Percentiles rank a stretch among this genome's conserved stretches.
These are phyloP conservation scores for Coniosporium uncinatum DNA, from an alignment of 2,329 filamentous ascomycete genomes.

Conservation along the genomic window DNA sequence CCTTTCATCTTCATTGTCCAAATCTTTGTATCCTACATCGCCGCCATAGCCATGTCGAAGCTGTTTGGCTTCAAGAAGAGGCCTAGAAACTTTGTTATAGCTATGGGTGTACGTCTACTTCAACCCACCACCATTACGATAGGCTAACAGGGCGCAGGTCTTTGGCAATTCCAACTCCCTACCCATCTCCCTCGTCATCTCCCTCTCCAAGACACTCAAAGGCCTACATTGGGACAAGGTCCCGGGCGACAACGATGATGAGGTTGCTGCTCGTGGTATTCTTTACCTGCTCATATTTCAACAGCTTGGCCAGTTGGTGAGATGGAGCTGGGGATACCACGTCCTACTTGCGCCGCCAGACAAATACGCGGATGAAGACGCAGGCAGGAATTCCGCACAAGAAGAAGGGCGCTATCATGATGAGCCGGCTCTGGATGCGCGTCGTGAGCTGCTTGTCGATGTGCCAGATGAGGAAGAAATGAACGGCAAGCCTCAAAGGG, in stretches of 20 bases:
- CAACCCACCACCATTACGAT: slow-evolving; percentile 3
- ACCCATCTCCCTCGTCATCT: slow-evolving; percentile 93
- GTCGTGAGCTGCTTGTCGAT: not conserved
- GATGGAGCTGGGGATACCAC: slow-evolving; percentile 99
- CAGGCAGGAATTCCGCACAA: slow-evolving; percentile 19
- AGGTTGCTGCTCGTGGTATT: slow-evolving; percentile 90
- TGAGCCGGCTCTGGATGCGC: slow-evolving; percentile 15
- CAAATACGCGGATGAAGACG: slow-evolving; percentile 59
- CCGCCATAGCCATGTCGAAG: slow-evolving; percentile 65
- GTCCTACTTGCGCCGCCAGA: slow-evolving; percentile 85
- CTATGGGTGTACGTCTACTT: slow-evolving; percentile 67
- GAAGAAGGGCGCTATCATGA: slow-evolving; percentile 13
- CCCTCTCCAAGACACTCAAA: slow-evolving; percentile 84
- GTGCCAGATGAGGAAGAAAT: not conserved
- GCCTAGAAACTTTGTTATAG: slow-evolving; percentile 89
- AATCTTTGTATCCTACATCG: slow-evolving; percentile 79
- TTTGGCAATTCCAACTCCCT: slow-evolving; percentile 99
- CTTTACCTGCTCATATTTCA: slow-evolving; percentile 97
- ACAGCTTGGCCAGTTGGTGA: slow-evolving; percentile 88
- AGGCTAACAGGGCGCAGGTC: slow-evolving; percentile 40
- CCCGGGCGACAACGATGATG: slow-evolving; percentile 89
- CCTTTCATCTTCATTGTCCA: slow-evolving; percentile 91
- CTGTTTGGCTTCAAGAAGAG: slow-evolving; percentile 78
- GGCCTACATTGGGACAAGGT: slow-evolving; percentile 93
- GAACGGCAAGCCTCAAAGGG: slow-evolving; percentile 12